A percentile compares a stretch with the other conserved stretches of the same genome.
These are phyloP conservation scores for Solanum hybrid DNA, from an alignment of 305 asterid genomes.

Conservation along the genomic window DNA sequence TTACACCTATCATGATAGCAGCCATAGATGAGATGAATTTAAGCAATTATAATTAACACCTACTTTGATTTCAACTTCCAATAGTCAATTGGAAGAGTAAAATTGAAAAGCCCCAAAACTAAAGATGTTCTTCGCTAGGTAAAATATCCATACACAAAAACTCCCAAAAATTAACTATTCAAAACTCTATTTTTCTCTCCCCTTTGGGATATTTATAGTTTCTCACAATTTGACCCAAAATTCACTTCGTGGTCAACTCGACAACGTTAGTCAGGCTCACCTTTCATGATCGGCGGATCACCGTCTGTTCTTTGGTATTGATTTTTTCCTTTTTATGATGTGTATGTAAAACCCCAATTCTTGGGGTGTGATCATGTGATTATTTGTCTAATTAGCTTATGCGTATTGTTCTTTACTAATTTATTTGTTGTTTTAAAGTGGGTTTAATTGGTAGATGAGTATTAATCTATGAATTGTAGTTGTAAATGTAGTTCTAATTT, in stretches of 20 bases:
- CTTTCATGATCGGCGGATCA: not conserved
- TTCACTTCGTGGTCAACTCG: not conserved
- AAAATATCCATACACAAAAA: not conserved
- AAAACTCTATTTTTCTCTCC: not conserved
- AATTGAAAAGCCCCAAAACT: not conserved
- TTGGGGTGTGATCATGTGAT: too few relatives aligned
- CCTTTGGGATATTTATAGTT: not conserved
- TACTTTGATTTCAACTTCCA: not conserved
- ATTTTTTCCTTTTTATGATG: not conserved
- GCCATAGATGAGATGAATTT: not conserved
- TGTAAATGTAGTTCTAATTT: too few relatives aligned
- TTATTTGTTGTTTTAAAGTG: too few relatives aligned
- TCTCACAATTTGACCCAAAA: not conserved
- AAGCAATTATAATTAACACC: not conserved
- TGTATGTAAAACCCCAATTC: not conserved
- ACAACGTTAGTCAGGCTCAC: not conserved
- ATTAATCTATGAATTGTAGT: too few relatives aligned
- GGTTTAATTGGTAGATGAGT: too few relatives aligned
- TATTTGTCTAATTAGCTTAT: too few relatives aligned
- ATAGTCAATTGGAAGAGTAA: not conserved
- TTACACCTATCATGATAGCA: not conserved
- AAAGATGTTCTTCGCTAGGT: not conserved
- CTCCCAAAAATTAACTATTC: not conserved
- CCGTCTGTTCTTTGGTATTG: not conserved
- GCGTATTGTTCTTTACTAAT: too few relatives aligned